These are phyloP conservation scores for Backusella australiensis DNA, from an alignment of 192 early-diverging fungal species.

Conservation along the genomic window DNA sequence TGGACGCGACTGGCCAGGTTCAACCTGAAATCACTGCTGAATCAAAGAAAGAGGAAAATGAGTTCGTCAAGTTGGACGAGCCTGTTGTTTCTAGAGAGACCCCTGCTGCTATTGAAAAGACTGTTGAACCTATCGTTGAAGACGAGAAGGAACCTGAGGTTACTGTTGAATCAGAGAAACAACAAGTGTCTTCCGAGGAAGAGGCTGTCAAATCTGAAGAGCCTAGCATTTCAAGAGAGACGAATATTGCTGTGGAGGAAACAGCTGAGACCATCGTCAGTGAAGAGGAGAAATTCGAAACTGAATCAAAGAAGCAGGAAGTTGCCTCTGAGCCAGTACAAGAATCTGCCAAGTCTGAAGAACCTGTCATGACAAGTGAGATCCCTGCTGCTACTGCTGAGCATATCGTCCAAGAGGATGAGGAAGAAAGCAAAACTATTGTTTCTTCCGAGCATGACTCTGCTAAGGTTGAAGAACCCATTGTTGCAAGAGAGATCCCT, in stretches of 20 bases:
- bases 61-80: background rate
- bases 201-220: background rate
- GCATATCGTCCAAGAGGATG: background rate
- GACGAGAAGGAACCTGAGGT: background rate
- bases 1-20: no score
- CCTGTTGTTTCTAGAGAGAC: background rate
- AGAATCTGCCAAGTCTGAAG: background rate
- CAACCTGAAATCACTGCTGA: no score
- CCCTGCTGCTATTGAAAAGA: background rate
- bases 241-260: background rate
- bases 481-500: background rate
- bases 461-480: background rate
- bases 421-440: background rate
- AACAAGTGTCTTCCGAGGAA: background rate
- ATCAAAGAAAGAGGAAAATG: background rate
- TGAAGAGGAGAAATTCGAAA: no score
- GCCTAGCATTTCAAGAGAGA: background rate
- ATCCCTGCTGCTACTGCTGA: background rate
- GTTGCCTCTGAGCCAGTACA: background rate
- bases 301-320: background rate
- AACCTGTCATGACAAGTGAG: no score
- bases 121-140: background rate
- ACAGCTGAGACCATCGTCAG: background rate
- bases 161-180: background rate
- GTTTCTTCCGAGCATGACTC: background rate